A percentile compares a stretch with the other conserved stretches of the same genome.
Evolutionary conservation across 306 rosid genomes (phyloP).

Genomic region (Glycyrrhiza uralensis): DNA sequence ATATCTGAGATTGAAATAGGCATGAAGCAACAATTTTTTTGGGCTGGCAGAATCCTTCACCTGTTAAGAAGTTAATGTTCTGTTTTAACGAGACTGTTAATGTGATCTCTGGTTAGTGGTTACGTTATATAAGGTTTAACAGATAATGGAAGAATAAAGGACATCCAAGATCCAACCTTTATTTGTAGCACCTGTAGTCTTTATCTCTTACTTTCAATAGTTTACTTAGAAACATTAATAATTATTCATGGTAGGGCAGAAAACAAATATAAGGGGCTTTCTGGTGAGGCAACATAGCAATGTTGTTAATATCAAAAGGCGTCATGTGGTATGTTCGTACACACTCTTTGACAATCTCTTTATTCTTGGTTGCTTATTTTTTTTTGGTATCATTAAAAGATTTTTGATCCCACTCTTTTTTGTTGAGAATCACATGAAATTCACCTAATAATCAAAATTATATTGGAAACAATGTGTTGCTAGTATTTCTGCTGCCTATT

Average conservation of each 20-base stretch:
- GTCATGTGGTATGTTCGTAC: neutral
- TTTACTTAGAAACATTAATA: constrained; percentile 21
- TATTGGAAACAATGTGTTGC: neutral
- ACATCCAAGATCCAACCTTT: neutral
- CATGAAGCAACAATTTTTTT: neutral
- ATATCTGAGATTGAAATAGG: neutral
- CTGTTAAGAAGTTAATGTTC: neutral
- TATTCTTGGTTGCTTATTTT: neutral
- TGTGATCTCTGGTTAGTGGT: neutral
- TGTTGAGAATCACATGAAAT: neutral
- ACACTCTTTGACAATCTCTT: neutral
- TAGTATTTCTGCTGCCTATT: neutral
- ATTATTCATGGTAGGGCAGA: constrained; percentile 57
- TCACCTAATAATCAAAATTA: neutral
- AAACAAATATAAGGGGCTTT: constrained; percentile 52
- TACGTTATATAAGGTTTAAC: neutral
- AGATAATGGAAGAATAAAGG: neutral
- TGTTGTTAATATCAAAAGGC: constrained; percentile 24
- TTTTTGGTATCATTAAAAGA: neutral
- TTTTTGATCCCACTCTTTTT: neutral
- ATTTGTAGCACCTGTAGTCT: neutral
- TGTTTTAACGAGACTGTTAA: neutral
- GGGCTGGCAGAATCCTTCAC: neutral
- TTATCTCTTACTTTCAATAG: constrained; percentile 7
- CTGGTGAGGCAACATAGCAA: constrained; percentile 31